Percentiles rank a stretch among this genome's conserved stretches.
These are phyloP conservation scores for Corrigiola litoralis DNA, from an alignment of 179 eudicot genomes.

Conservation along the genomic window DNA sequence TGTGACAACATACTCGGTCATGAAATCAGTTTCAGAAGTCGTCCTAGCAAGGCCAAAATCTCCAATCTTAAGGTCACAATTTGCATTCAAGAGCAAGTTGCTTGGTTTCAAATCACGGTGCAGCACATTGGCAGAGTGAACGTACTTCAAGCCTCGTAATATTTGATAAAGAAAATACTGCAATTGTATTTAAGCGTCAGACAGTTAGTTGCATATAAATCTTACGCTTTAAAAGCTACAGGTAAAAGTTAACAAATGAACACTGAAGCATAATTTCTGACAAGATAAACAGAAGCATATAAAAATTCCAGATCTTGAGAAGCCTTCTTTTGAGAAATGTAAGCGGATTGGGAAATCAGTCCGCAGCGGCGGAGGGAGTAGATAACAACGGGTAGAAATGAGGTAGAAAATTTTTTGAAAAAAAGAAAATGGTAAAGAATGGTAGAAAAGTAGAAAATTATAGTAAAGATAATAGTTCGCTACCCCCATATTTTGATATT, in stretches of 20 bases:
- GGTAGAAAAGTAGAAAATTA: too few species aligned
- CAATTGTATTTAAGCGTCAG: slow-evolving; percentile 6
- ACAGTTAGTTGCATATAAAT: background rate
- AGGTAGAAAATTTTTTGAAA: too few species aligned
- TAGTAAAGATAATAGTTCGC: too few species aligned
- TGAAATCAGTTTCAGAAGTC: slow-evolving; percentile 95
- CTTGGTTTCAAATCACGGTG: slow-evolving; percentile 98
- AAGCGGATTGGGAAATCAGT: background rate
- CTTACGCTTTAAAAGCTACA: background rate
- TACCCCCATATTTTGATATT: too few species aligned
- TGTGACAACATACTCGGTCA: slow-evolving; percentile 98
- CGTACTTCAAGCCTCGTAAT: slow-evolving; percentile 83
- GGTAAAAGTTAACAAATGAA: background rate
- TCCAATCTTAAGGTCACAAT: slow-evolving; percentile 92
- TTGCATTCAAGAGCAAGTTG: slow-evolving; percentile 81
- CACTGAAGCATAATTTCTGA: background rate
- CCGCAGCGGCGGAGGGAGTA: too few species aligned
- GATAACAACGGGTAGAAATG: too few species aligned
- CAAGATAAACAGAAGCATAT: background rate
- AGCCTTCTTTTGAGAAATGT: background rate
- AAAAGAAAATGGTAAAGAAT: too few species aligned
- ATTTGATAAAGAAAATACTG: slow-evolving; percentile 94
- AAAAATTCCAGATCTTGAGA: background rate
- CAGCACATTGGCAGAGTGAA: slow-evolving; percentile 92
- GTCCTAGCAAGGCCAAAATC: slow-evolving; percentile 98